These are phyloP conservation scores for Prunus mira DNA, from an alignment of 306 rosid genomes.

Conservation along the genomic window DNA sequence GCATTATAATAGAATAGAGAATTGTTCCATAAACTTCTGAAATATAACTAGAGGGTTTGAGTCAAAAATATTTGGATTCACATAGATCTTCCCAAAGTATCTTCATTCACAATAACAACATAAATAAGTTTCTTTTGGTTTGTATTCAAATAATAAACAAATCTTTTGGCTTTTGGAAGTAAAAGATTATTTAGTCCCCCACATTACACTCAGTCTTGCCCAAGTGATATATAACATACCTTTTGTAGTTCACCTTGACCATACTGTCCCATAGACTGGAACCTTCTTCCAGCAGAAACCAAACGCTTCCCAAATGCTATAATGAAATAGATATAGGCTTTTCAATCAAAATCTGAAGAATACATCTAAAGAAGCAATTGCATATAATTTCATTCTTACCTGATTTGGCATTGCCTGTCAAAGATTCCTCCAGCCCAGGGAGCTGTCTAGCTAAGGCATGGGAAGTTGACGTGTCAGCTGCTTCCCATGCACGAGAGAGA, in stretches of 20 bases:
- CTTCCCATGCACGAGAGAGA: constrained; percentile 87
- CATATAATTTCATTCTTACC: constrained; percentile 45
- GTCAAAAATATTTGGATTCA: background rate
- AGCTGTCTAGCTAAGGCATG: constrained; percentile 57
- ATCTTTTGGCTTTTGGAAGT: background rate
- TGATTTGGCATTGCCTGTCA: constrained; percentile 62
- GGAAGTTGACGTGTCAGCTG: constrained; percentile 75
- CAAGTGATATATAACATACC: constrained; percentile 41
- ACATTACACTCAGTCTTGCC: background rate
- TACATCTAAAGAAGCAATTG: constrained; percentile 13
- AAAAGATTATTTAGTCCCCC: background rate
- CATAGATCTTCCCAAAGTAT: background rate
- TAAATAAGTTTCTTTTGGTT: no score
- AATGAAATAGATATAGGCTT: constrained; percentile 22
- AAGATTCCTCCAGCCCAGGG: constrained; percentile 53
- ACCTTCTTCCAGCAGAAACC: constrained; percentile 78
- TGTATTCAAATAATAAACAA: no score
- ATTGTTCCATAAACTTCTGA: background rate
- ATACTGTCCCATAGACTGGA: constrained; percentile 92
- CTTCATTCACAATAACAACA: background rate
- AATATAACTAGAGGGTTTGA: background rate
- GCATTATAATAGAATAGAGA: background rate
- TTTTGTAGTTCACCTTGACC: constrained; percentile 87
- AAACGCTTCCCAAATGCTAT: constrained; percentile 85
- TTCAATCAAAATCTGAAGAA: constrained; percentile 23